A percentile compares a stretch with the other conserved stretches of the same genome.
phyloP scores from a whole-genome alignment of 1,284 basidiomycete genomes.

The Thelephora terrestris region DNA sequence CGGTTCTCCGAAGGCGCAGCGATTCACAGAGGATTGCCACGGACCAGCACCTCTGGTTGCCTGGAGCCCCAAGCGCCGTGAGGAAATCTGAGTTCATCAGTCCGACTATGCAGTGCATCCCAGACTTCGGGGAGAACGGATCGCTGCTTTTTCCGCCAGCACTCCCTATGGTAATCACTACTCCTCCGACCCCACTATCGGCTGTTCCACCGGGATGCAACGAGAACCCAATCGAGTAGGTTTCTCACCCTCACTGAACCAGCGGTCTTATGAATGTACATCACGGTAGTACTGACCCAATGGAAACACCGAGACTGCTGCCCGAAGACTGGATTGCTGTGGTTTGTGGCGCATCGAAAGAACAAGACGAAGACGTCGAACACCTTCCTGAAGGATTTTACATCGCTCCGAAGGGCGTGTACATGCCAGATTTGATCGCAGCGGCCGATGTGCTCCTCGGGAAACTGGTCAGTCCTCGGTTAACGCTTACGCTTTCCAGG shows the following conservation, averaged over 20 bases:
- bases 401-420: slow-evolving; percentile 62
- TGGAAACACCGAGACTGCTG: slow-evolving; percentile 31
- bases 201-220: not conserved
- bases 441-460: slow-evolving; percentile 67
- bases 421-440: slow-evolving; percentile 73
- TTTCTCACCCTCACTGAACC: slow-evolving; percentile 17
- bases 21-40: slow-evolving; percentile 28
- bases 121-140: not conserved
- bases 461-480: slow-evolving; percentile 43
- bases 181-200: not conserved
- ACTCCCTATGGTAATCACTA: not conserved
- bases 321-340: slow-evolving; percentile 69
- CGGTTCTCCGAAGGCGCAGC: too few relatives aligned
- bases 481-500: not conserved
- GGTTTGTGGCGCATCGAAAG: slow-evolving; percentile 62
- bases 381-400: slow-evolving; percentile 61
- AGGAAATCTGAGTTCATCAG: not conserved
- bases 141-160: not conserved
- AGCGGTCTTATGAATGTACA: slow-evolving; percentile 9
- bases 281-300: slow-evolving; percentile 7
- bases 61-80: slow-evolving; percentile 27
- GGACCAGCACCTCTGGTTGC: slow-evolving; percentile 39
- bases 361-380: slow-evolving; percentile 34
- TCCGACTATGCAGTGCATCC: too few relatives aligned
- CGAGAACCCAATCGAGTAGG: too few relatives aligned